These are phyloP conservation scores for Austroboletus eburneus DNA, from an alignment of 768 basidiomycete genomes.

Conservation along the genomic window DNA sequence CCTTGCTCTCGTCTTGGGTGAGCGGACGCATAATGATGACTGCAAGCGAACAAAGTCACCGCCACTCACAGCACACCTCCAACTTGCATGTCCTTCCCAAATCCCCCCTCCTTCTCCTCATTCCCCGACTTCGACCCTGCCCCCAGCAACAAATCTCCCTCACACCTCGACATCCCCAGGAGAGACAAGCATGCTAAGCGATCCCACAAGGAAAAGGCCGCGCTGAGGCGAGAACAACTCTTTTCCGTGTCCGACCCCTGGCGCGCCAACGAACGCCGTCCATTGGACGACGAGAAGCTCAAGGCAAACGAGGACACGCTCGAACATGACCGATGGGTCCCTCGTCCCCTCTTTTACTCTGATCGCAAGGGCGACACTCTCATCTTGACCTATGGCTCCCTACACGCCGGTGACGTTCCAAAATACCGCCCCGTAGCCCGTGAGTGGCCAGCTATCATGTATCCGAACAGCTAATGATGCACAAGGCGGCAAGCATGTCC, in stretches of 20 bases:
- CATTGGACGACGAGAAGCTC: constrained; percentile 28
- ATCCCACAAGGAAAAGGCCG: constrained; percentile 25
- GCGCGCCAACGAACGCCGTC: constrained; percentile 12
- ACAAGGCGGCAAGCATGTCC: constrained; percentile 45
- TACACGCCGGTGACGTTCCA: constrained; percentile 60
- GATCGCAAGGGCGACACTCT: constrained; percentile 64
- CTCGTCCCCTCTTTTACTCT: constrained; percentile 47
- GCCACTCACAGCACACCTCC: constrained; percentile 7
- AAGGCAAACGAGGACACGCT: constrained; percentile 35
- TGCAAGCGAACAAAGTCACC: constrained; percentile 12
- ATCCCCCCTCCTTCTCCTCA: constrained; percentile 63
- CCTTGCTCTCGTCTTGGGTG: constrained; percentile 95
- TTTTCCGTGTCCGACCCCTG: constrained; percentile 24
- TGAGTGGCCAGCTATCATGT: constrained; percentile 33
- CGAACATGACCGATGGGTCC: constrained; percentile 23
- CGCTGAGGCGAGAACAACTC: constrained; percentile 29
- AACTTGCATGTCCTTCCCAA: constrained; percentile 49
- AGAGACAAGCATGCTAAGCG: constrained; percentile 21
- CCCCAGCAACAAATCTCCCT: constrained; percentile 29
- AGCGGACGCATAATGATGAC: constrained; percentile 87
- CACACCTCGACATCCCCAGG: constrained; percentile 13
- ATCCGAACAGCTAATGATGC: constrained; percentile 46
- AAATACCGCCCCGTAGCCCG: constrained; percentile 58
- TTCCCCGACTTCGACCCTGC: constrained; percentile 61
- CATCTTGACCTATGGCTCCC: constrained; percentile 64